phyloP scores from a whole-genome alignment of 2,329 filamentous ascomycete genomes.

The Zasmidium angulare region DNA sequence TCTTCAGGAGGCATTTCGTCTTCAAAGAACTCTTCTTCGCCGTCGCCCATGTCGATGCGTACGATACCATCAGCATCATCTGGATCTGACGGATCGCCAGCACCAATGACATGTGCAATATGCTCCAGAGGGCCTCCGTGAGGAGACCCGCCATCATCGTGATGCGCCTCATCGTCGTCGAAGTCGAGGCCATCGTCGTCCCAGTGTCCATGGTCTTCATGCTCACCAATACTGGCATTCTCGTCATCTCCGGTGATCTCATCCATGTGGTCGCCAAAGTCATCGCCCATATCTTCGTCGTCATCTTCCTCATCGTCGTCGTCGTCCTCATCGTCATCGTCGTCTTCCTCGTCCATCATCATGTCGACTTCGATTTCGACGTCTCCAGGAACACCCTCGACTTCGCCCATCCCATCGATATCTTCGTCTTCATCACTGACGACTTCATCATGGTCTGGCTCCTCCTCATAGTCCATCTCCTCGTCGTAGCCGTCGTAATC shows the following conservation, averaged over 20 bases:
- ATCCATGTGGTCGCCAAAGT: constrained; percentile 58
- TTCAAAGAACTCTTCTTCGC: constrained; percentile 53
- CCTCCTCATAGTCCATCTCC: constrained; percentile 91
- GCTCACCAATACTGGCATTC: constrained; percentile 47
- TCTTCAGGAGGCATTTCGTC: constrained; percentile 61
- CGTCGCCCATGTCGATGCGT: constrained; percentile 44
- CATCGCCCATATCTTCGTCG: constrained; percentile 58
- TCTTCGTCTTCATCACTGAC: constrained; percentile 86
- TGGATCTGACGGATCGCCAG: constrained; percentile 37
- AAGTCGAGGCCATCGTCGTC: constrained; percentile 45
- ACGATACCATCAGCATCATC: constrained; percentile 36
- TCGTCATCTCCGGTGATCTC: constrained; percentile 51
- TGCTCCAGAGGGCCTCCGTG: constrained; percentile 36
- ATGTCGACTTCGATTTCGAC: constrained; percentile 76
- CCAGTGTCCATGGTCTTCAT: constrained; percentile 50
- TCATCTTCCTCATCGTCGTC: constrained; percentile 58
- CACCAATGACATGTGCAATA: constrained; percentile 41
- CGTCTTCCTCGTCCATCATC: constrained; percentile 67
- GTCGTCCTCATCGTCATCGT: constrained; percentile 60
- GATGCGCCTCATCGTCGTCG: constrained; percentile 34
- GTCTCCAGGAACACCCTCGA: constrained; percentile 64
- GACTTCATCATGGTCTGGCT: constrained; percentile 81
- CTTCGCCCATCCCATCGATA: constrained; percentile 73
- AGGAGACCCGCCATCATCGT: constrained; percentile 48
- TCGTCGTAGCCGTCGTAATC: constrained; percentile 86